Base-by-base conservation (phyloP, 306 rosid genomes). In the Sindora glabra region DNA sequence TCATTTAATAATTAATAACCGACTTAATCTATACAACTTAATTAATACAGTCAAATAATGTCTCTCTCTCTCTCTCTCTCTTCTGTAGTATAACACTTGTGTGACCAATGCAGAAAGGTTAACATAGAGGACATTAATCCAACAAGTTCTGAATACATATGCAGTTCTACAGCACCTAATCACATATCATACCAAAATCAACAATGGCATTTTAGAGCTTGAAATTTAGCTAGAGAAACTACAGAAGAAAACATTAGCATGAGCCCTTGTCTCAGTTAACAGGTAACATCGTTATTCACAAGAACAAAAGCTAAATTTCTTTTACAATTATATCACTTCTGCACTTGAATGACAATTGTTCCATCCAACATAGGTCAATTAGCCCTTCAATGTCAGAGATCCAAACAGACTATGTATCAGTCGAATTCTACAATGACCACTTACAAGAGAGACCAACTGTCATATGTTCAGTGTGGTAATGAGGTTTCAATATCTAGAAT, bases 141-240 rank as follows among this genome's bases (percentile, higher is more conserved):
- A 56, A 19, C 16, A 36, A 55, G 33, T 13, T 34, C 36, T 34
- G 29, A 50, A 69, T 21, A 3, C 37, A 51, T 18, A 2, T 9
- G 19, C 55, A 32, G 22, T 39, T 72, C 49, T n/a, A 33, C 51
- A 16, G 62, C 64, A 65, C 51, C n/a, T 19, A 42, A 40, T 65
- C 19, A 48, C 15, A 58, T 36, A 60, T 24, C 48, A 32, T 49
- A 25, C 10, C 23, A 30, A 16, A 54, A 65, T 53, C 27, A 5
- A 25, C 10, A 18, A 52, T n/a, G n/a, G 27, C 49, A 49, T 44
- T 32, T 25, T 15, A 65, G 26, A 9, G 21, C 29, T 46, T 26
- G 33, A 55, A 14, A 17, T 27, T 48, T 41, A 16, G 48, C 21
- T 17, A 16, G 36, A 36, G n/a, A 33, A 39, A 33, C 11, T 10